These are phyloP conservation scores for Golubevia sp. DNA, from an alignment of 1,284 basidiomycete genomes.

Conservation along the genomic window DNA sequence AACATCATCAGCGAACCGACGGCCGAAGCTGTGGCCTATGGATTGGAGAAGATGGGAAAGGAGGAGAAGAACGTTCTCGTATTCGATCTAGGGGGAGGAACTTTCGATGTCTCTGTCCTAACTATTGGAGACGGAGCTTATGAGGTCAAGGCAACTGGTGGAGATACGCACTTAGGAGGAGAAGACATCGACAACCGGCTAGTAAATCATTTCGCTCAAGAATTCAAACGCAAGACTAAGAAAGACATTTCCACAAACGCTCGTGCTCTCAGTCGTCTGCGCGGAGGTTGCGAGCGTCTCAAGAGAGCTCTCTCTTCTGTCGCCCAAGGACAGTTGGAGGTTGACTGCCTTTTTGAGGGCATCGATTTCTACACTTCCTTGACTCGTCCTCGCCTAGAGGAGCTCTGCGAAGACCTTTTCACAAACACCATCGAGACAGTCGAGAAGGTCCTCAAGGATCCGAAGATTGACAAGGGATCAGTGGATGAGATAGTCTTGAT, in stretches of 20 bases:
- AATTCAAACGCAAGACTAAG: conserved; percentile 88
- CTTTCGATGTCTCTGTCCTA: background rate
- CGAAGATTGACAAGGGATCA: background rate
- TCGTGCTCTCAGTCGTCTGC: background rate
- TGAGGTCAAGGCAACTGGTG: background rate
- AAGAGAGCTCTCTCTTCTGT: background rate
- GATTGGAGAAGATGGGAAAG: background rate
- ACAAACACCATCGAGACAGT: background rate
- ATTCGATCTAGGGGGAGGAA: background rate
- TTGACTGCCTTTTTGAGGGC: background rate
- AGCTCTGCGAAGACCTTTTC: background rate
- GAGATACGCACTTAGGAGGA: too few relatives aligned
- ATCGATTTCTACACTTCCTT: background rate
- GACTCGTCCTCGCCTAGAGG: background rate
- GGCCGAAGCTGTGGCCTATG: background rate
- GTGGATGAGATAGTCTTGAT: background rate
- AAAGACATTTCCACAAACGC: conserved; percentile 6
- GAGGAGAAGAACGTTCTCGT: background rate
- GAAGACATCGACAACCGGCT: conserved; percentile 64
- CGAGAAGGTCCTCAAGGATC: background rate
- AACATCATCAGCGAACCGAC: background rate
- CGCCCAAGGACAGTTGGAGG: background rate
- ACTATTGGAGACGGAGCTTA: background rate
- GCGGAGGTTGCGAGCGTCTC: background rate
- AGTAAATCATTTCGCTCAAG: conserved; percentile 87